Evolutionary conservation across 2,329 filamentous ascomycete genomes (phyloP).

Genomic region (Calonectria hongkongensis): DNA sequence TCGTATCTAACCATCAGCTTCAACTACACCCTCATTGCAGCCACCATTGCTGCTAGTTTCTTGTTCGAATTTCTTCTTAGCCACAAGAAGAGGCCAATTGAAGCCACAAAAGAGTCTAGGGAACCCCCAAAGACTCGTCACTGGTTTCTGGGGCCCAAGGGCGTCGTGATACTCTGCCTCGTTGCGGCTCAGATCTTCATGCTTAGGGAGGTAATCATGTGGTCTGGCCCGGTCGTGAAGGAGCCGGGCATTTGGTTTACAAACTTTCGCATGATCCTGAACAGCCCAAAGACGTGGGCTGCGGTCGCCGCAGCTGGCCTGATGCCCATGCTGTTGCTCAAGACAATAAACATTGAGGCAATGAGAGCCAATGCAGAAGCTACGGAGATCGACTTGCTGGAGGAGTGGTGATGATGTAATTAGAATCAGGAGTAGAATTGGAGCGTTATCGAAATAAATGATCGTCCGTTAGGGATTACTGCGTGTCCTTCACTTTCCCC

Average conservation of each 20-base stretch:
- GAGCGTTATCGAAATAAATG: background rate
- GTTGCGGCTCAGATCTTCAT: conserved; percentile 42
- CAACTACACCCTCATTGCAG: conserved; percentile 39
- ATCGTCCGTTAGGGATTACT: background rate
- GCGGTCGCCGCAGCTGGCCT: conserved; percentile 36
- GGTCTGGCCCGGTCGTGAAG: conserved; percentile 24
- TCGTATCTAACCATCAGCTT: background rate
- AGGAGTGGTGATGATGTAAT: conserved; percentile 26
- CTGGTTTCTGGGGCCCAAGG: conserved; percentile 26
- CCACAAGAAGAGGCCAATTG: background rate
- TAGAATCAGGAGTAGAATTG: background rate
- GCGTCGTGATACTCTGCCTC: conserved; percentile 33
- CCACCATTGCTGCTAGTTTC: conserved; percentile 29
- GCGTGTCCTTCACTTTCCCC: conserved; percentile 5
- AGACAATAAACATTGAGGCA: conserved; percentile 27
- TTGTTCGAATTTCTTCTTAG: conserved; percentile 23
- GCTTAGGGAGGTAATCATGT: conserved; percentile 36
- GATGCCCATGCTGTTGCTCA: conserved; percentile 43
- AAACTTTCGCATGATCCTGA: conserved; percentile 47
- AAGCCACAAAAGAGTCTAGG: background rate
- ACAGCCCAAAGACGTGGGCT: conserved; percentile 44
- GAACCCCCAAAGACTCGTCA: conserved; percentile 20
- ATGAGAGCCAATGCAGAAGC: conserved; percentile 7
- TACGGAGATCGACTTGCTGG: background rate
- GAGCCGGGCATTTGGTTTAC: conserved; percentile 45